Conservation (phyloP, 441 rosid species). For the Manihot esculenta region DNA sequence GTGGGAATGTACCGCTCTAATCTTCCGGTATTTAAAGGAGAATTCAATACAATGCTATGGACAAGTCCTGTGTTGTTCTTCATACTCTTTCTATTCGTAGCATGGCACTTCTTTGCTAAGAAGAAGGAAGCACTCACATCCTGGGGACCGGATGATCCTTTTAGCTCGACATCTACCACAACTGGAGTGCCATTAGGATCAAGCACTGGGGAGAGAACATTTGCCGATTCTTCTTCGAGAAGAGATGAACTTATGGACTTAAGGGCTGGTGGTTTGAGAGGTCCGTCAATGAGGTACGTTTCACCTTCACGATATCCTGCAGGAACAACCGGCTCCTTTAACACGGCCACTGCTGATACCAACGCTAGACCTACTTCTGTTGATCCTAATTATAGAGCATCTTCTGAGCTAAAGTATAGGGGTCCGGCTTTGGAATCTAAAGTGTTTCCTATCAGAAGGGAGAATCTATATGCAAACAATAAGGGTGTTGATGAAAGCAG, state of each 20-base stretch:
- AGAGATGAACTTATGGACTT: slow-evolving; percentile 59
- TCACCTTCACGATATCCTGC: slow-evolving; percentile 69
- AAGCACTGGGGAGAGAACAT: slow-evolving; percentile 50
- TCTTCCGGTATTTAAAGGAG: slow-evolving; percentile 64
- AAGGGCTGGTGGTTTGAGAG: slow-evolving; percentile 50
- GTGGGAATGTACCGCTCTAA: slow-evolving; percentile 78
- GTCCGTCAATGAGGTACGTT: slow-evolving; percentile 50
- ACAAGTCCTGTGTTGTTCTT: slow-evolving; percentile 86
- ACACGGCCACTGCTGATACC: slow-evolving; percentile 51
- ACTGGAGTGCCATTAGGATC: slow-evolving; percentile 47
- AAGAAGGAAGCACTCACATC: slow-evolving; percentile 89
- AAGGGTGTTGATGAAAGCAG: slow-evolving; percentile 42
- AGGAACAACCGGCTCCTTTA: slow-evolving; percentile 54
- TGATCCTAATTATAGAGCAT: slow-evolving; percentile 65
- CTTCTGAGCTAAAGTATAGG: slow-evolving; percentile 59
- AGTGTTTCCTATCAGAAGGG: slow-evolving; percentile 77
- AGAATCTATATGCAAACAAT: slow-evolving; percentile 53
- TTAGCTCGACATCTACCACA: slow-evolving; percentile 46
- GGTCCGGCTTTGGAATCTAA: slow-evolving; percentile 61
- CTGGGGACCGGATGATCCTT: slow-evolving; percentile 93
- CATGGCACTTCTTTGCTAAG: slow-evolving; percentile 96
- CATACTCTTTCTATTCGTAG: slow-evolving; percentile 77
- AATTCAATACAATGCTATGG: slow-evolving; percentile 74
- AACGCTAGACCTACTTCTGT: slow-evolving; percentile 54
- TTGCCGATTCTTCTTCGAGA: slow-evolving; percentile 61